phyloP scores from a whole-genome alignment of 495 filamentous ascomycete species.

The Glonium stellatum region DNA sequence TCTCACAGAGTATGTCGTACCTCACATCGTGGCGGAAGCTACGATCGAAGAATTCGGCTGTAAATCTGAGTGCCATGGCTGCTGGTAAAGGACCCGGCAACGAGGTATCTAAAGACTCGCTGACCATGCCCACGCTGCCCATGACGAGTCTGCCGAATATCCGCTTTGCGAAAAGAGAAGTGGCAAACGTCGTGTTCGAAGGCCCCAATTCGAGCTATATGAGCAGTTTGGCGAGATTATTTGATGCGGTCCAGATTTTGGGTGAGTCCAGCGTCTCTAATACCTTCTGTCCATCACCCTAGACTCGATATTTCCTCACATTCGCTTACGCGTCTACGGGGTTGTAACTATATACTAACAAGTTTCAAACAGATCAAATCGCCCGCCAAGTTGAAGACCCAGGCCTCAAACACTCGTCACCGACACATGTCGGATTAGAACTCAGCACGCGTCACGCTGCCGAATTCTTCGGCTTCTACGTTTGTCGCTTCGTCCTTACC shows the following conservation, averaged over 20 bases:
- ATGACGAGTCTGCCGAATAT: slow-evolving; percentile 63
- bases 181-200: slow-evolving; percentile 59
- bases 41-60: slow-evolving; percentile 77
- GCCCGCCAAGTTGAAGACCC: slow-evolving; percentile 93
- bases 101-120: slow-evolving; percentile 53
- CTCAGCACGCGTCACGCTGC: slow-evolving; percentile 87
- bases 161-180: slow-evolving; percentile 55
- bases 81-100: slow-evolving; percentile 24
- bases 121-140: slow-evolving; percentile 65
- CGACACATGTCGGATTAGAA: slow-evolving; percentile 89
- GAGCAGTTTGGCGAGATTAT: slow-evolving; percentile 81
- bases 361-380: slow-evolving; percentile 67
- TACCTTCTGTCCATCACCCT: neutral
- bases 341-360: slow-evolving; percentile 8
- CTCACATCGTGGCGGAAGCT: slow-evolving; percentile 74
- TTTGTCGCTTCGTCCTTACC: slow-evolving; percentile 85
- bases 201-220: slow-evolving; percentile 89
- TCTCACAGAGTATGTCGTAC: slow-evolving; percentile 37
- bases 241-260: slow-evolving; percentile 87
- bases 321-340: neutral
- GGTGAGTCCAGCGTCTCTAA: slow-evolving; percentile 53
- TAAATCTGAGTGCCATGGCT: slow-evolving; percentile 42
- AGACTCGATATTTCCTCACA: neutral
- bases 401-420: slow-evolving; percentile 70
- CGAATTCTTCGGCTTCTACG: slow-evolving; percentile 95